Evolutionary conservation across 106 monocot species (phyloP).

Genomic region (Posidonia australis): DNA sequence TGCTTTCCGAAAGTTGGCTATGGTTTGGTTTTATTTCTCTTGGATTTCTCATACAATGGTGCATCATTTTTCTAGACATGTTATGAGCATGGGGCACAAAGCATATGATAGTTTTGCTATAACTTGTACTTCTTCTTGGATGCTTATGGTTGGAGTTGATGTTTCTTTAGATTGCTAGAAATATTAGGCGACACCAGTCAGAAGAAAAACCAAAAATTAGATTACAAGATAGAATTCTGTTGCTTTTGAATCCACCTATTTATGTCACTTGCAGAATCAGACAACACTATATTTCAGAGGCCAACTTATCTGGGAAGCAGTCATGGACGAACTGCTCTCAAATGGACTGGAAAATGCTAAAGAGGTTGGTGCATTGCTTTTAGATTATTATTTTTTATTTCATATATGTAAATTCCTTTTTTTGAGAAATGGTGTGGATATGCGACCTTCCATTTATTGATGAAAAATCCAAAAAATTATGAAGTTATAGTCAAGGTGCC

Average conservation of each 20-base stretch:
- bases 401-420: too few species aligned
- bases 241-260: neutral
- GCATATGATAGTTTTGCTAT: neutral
- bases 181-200: too few species aligned
- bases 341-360: conserved; percentile 68
- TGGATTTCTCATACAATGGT: neutral
- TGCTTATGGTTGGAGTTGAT: neutral
- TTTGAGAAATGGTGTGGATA: too few species aligned
- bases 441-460: too few species aligned
- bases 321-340: conserved; percentile 57
- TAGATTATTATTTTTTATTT: neutral
- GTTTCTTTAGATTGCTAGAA: neutral
- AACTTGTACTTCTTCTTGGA: neutral
- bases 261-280: conserved; percentile 31
- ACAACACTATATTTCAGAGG: conserved; percentile 73
- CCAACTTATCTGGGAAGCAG: conserved; percentile 67
- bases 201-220: too few species aligned
- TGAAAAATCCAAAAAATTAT: too few species aligned
- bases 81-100: neutral
- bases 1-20: neutral
- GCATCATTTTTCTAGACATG: neutral
- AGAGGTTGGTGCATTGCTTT: conserved; percentile 32
- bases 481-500: too few species aligned
- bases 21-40: neutral
- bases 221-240: neutral